Percentiles rank a stretch among this genome's conserved stretches.
Evolutionary conservation across 164 flowering plant genomes (phyloP).

Genomic region (Echeveria elegans): DNA sequence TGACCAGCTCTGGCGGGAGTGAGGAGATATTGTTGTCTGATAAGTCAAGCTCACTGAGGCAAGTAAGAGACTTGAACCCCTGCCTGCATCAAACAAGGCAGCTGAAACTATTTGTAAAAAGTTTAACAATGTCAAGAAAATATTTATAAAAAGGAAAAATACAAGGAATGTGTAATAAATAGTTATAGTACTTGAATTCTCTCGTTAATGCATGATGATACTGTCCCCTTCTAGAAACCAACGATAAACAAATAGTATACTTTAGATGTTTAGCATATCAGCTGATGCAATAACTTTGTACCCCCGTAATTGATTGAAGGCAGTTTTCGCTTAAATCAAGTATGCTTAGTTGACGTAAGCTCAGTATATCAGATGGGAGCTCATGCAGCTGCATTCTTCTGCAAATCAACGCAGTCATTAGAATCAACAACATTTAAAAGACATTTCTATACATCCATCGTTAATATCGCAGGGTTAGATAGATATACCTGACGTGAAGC

Average conservation of each 20-base stretch:
- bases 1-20: constrained; percentile 80
- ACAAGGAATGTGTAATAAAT: too few relatives aligned
- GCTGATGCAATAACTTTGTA: constrained; percentile 15
- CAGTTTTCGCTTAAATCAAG: constrained; percentile 87
- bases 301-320: constrained; percentile 65
- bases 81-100: constrained; percentile 24
- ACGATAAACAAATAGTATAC: not conserved
- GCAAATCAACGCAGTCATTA: constrained; percentile 12
- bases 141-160: not conserved
- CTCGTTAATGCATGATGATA: not conserved
- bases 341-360: constrained; percentile 49
- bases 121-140: not conserved
- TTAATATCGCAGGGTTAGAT: not conserved
- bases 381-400: constrained; percentile 64
- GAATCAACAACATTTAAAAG: constrained; percentile 2
- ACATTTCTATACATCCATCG: not conserved
- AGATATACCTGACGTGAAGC: constrained; percentile 79
- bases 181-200: not conserved
- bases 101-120: not conserved
- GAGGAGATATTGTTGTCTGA: constrained; percentile 70
- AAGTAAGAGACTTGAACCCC: constrained; percentile 57
- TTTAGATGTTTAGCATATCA: not conserved
- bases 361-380: constrained; percentile 53
- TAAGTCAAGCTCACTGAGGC: constrained; percentile 70
- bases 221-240: not conserved